phyloP scores from a whole-genome alignment of 768 basidiomycete genomes.

The Butyriboletus loyo region DNA sequence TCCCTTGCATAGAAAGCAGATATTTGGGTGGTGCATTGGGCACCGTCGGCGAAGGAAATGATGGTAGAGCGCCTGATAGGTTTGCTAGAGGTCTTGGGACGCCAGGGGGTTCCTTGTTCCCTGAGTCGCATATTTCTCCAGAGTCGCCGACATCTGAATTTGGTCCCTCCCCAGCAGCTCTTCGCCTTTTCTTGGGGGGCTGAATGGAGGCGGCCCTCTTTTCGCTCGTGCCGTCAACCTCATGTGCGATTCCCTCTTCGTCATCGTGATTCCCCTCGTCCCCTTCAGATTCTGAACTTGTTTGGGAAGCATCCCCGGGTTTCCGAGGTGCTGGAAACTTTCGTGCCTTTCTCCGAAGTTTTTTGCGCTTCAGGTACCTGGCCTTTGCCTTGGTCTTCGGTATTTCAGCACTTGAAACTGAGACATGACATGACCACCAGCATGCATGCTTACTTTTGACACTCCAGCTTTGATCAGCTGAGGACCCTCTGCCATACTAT shows the following conservation, averaged over 20 bases:
- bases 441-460: slow-evolving; percentile 21
- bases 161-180: slow-evolving; percentile 27
- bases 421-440: background rate
- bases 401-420: background rate
- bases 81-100: slow-evolving; percentile 6
- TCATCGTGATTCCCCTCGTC: slow-evolving; percentile 20
- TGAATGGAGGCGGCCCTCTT: slow-evolving; percentile 12
- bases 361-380: slow-evolving; percentile 72
- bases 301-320: slow-evolving; percentile 18
- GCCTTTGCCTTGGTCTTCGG: slow-evolving; percentile 65
- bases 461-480: background rate
- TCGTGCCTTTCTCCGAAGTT: slow-evolving; percentile 55
- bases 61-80: slow-evolving; percentile 46
- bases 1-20: slow-evolving; percentile 71
- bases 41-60: slow-evolving; percentile 64
- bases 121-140: background rate
- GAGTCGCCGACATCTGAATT: slow-evolving; percentile 13
- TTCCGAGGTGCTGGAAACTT: slow-evolving; percentile 31
- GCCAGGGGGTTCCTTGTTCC: background rate
- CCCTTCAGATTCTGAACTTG: slow-evolving; percentile 18
- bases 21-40: slow-evolving; percentile 70
- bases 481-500: slow-evolving; percentile 10
- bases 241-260: slow-evolving; percentile 17
- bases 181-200: slow-evolving; percentile 46
- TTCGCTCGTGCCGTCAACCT: slow-evolving; percentile 11